Base-by-base conservation (phyloP, 257 asterid species). In the Vinca minor region DNA sequence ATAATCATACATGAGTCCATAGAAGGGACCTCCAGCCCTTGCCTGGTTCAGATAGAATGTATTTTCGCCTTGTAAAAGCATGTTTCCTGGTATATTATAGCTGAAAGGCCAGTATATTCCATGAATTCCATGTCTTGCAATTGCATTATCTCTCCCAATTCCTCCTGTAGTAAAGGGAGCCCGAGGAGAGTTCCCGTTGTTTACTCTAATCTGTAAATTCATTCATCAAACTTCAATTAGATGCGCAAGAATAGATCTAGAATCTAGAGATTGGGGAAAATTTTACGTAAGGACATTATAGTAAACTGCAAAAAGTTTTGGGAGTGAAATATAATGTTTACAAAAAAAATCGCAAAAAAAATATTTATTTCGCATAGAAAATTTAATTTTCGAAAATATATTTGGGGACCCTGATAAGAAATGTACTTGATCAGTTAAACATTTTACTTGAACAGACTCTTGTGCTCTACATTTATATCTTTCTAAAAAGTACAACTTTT, bases 121-220 rank as follows among this genome's bases (percentile, higher is more conserved):
- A n/a, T 55, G 61, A 31, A 55, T 55, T 31, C 61, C 61, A 31
- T 55, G 61, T 57, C 76, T 64, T 23, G 76, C 76, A 20, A 71
- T 65, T 4, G 76, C 71, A 39, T 64, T 71, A 20, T 71, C 76
- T 6, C 59, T 59, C 9, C 76, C 76, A 36, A 65, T 36, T 23
- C 41, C 62, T 21, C 41, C 26, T 0, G 70, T 65, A 14, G 14
- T 34, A 38, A 65, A 54, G 21, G 29, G 17, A 26, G 63, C 54
- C 0, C 26, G 62, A 13, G 4, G 28, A 4, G 62, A 35, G 17
- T 65, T 65, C 2, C 36, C 41, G 23, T 29, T 41, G 53, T 65
- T 65, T 32, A 65, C 59, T n/a, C 70, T 18, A 54, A 65, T 55
- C 61, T 55, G 32, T 13, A 55, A 31, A 55, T 21, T 49, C 14